Percentiles rank a stretch among this genome's conserved stretches.
These are phyloP conservation scores for Taphrina sp. DNA, from an alignment of 1,139 yeast genomes.

Conservation along the genomic window DNA sequence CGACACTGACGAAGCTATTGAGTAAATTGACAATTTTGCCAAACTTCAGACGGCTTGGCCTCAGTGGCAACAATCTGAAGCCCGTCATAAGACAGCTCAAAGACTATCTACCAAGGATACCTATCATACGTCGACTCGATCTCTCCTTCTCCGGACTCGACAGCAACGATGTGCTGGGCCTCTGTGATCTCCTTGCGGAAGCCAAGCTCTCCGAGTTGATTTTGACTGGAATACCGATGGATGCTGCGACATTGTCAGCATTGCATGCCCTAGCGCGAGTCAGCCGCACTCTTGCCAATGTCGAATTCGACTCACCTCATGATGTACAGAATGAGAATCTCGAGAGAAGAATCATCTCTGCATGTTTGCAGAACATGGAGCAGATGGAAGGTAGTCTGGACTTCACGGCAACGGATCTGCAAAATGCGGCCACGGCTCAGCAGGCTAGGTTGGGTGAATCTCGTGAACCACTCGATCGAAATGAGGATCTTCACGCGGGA, in stretches of 20 bases:
- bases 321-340: constrained; percentile 15
- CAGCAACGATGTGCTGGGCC: constrained; percentile 8
- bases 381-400: constrained; percentile 2
- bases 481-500: constrained; percentile 17
- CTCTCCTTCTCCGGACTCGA: constrained; percentile 2
- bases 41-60: constrained; percentile 21
- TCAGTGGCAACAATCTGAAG: constrained; percentile 3
- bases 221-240: constrained; percentile 3
- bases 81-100: constrained; percentile 3
- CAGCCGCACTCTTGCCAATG: constrained; percentile 14
- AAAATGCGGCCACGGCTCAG: neutral
- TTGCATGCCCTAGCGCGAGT: constrained; percentile 22
- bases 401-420: constrained; percentile 1
- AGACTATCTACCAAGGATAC: neutral
- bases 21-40: neutral
- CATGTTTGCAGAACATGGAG: constrained; percentile 24
- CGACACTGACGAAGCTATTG: neutral
- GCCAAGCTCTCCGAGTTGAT: constrained; percentile 11
- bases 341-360: constrained; percentile 8
- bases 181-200: constrained; percentile 15
- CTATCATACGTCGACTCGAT: constrained; percentile 10
- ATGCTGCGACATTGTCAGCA: constrained; percentile 17
- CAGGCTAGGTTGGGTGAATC: neutral
- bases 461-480: neutral
- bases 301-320: constrained; percentile 17